Base-by-base conservation (phyloP, 225 moss, liverwort and hornwort genomes). In the Rhytidiadelphus loreus region DNA sequence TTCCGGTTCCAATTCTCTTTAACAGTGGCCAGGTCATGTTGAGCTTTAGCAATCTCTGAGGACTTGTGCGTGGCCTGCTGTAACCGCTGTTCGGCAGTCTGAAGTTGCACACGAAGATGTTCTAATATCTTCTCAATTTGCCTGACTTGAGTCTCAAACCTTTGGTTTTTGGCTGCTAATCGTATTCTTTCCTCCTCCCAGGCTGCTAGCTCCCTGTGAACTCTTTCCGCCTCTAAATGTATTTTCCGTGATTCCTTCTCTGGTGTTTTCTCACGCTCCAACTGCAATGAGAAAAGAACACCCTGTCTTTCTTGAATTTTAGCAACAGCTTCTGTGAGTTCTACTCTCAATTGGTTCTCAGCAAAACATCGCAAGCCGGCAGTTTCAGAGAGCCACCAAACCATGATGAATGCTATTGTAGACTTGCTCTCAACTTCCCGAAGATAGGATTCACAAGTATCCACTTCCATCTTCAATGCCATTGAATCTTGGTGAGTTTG, bases 321-420 rank as follows among this genome's bases (percentile, higher is more conserved):
- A 69, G 93, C 93, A 88, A 89, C 91, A 78, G 93, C 92, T 89
- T 93, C 92, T 53, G 92, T 92, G 15, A 93, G 92, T 87, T 93
- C 93, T 65, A 93, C 92, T 81, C 86, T 90, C 86, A 77, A 86
- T 82, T 77, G 91, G 58, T 92, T 92, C 77, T 92, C 93, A 37
- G 90, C 91, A 85, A 89, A 77, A 86, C 77, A 90, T 58, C 93
- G 86, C 84, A 93, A 89, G 72, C 89, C 84, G 55, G 89, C 92
- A 86, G 92, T 93, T 91, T 93, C 93, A 48, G 91, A 93, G 32
- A 93, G 89, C 93, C 93, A 93, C 93, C 92, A 92, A 58, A 93
- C 88, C 84, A 93, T 88, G 78, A 92, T 89, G 66, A 89, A 91
- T 65, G 85, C 90, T 66, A 72, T 70, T 25, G 71, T 84, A 63